A percentile compares a stretch with the other conserved stretches of the same genome.
These are phyloP conservation scores for Sporothrix euskadiensis DNA, from an alignment of 2,329 filamentous ascomycete species.

Conservation along the genomic window DNA sequence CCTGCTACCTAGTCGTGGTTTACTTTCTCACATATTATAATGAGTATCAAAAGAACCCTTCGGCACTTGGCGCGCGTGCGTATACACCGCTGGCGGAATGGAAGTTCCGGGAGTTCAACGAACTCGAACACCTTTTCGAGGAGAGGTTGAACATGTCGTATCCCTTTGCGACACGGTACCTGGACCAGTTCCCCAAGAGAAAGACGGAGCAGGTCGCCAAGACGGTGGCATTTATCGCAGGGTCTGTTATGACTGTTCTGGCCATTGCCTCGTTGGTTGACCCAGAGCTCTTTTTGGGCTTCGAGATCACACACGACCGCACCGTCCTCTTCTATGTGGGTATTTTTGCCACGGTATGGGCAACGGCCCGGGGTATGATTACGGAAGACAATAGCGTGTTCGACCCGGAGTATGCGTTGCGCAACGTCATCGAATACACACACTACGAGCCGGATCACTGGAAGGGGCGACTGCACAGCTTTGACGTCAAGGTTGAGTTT, in stretches of 20 bases:
- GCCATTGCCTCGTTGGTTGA: constrained; percentile 83
- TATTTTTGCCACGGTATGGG: constrained; percentile 79
- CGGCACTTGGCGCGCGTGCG: constrained; percentile 79
- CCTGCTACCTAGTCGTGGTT: constrained; percentile 81
- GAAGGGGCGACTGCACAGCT: constrained; percentile 86
- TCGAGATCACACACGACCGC: constrained; percentile 85
- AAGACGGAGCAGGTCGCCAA: constrained; percentile 83
- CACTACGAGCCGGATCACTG: constrained; percentile 90
- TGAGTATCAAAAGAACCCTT: constrained; percentile 91
- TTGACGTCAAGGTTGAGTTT: constrained; percentile 90
- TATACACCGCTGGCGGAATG: constrained; percentile 94
- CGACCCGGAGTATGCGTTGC: constrained; percentile 85
- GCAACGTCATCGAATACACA: constrained; percentile 87
- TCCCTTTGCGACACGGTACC: constrained; percentile 85
- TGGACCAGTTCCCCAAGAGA: constrained; percentile 95
- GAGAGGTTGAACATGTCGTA: constrained; percentile 92
- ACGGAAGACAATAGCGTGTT: constrained; percentile 88
- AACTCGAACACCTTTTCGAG: constrained; percentile 87
- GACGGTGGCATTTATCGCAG: constrained; percentile 84
- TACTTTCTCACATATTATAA: constrained; percentile 97
- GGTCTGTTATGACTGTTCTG: constrained; percentile 82
- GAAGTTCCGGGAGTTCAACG: constrained; percentile 99
- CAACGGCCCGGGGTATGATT: constrained; percentile 76
- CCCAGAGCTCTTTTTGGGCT: constrained; percentile 84
- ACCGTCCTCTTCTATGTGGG: constrained; percentile 90